phyloP scores from a whole-genome alignment of 2,329 filamentous ascomycete genomes.

The Penicillium paneum region DNA sequence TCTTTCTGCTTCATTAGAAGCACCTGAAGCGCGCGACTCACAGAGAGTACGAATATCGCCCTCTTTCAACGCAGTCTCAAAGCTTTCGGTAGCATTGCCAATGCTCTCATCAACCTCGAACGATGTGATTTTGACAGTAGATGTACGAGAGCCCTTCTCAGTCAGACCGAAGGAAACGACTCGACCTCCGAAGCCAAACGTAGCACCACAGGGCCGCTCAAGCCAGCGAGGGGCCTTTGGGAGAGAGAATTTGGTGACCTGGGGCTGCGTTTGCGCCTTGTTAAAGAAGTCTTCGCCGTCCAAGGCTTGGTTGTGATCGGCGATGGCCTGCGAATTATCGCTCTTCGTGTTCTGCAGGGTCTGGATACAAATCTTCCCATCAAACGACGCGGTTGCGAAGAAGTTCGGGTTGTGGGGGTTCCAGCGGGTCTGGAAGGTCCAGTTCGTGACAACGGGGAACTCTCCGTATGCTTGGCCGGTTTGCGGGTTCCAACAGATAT shows the following conservation, averaged over 20 bases:
- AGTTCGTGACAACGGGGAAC: constrained; percentile 97
- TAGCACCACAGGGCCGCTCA: constrained; percentile 76
- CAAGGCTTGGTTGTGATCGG: constrained; percentile 63
- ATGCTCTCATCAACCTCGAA: constrained; percentile 86
- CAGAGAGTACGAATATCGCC: constrained; percentile 78
- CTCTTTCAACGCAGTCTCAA: constrained; percentile 75
- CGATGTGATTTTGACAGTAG: constrained; percentile 78
- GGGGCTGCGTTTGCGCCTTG: constrained; percentile 85
- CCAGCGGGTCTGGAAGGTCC: constrained; percentile 95
- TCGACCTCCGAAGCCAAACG: constrained; percentile 95
- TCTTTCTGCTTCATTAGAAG: constrained; percentile 85
- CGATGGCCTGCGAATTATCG: constrained; percentile 59
- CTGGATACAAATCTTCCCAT: constrained; percentile 91
- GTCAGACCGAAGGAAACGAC: constrained; percentile 68
- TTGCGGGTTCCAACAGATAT: constrained; percentile 92
- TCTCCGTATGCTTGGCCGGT: constrained; percentile 85
- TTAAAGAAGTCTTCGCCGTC: constrained; percentile 97
- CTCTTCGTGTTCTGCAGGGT: constrained; percentile 92
- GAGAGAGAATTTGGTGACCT: constrained; percentile 84
- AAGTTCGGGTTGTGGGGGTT: constrained; percentile 90
- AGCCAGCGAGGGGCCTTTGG: constrained; percentile 86
- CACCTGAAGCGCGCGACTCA: constrained; percentile 69
- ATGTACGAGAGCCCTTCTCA: constrained; percentile 63
- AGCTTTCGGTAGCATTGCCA: constrained; percentile 77
- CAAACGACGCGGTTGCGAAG: constrained; percentile 92